phyloP scores from a whole-genome alignment of 164 flowering plant species.

The Warburgia ugandensis region DNA sequence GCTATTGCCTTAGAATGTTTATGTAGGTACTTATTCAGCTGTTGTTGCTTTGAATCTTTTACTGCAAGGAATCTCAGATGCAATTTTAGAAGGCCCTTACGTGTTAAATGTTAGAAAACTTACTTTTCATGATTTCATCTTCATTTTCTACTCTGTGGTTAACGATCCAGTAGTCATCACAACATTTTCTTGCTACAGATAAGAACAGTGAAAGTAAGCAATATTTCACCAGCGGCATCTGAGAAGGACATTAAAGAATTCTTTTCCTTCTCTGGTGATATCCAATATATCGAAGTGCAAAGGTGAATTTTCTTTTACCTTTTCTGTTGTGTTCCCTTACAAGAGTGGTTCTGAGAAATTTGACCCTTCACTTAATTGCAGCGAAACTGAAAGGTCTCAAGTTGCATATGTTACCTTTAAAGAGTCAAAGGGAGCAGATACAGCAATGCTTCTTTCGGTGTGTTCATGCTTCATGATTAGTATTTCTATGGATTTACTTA shows the following conservation, averaged over 20 bases:
- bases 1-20: too few species aligned
- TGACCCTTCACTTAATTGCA: neutral
- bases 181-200: conserved; percentile 33
- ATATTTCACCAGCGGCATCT: conserved; percentile 66
- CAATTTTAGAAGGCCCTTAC: too few species aligned
- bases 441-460: conserved; percentile 36
- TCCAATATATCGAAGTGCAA: conserved; percentile 56
- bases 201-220: conserved; percentile 61
- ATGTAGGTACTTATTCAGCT: too few species aligned
- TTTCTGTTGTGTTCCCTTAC: too few species aligned
- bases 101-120: too few species aligned
- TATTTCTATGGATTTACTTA: too few species aligned
- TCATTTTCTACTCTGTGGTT: too few species aligned
- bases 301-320: conserved; percentile 28
- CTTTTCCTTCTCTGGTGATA: conserved; percentile 81
- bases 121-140: too few species aligned
- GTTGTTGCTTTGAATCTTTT: too few species aligned
- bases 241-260: conserved; percentile 70
- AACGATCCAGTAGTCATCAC: too few species aligned
- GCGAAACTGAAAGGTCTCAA: conserved; percentile 15
- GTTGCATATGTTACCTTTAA: conserved; percentile 68
- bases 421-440: conserved; percentile 76
- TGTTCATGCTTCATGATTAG: neutral
- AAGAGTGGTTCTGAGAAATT: too few species aligned
- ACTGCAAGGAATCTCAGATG: too few species aligned